A percentile compares a stretch with the other conserved stretches of the same genome.
phyloP scores from a whole-genome alignment of 371 early-diverging fungal genomes.

The Thermomucor indicae-seudaticae region DNA sequence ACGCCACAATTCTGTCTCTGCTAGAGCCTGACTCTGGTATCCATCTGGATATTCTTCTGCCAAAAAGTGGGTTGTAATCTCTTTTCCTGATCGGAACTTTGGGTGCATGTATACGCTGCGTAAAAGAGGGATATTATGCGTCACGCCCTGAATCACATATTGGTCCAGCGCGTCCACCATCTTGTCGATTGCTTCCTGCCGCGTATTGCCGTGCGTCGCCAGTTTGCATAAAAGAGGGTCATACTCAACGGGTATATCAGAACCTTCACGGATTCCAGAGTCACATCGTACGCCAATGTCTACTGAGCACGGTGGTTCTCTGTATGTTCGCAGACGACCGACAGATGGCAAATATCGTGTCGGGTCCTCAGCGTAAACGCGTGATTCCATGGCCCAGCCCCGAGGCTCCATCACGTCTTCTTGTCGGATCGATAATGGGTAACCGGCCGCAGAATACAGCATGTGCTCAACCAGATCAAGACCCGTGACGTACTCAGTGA shows the following conservation, averaged over 20 bases:
- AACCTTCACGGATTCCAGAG: constrained; percentile 64
- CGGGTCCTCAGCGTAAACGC: constrained; percentile 92
- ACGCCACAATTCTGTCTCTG: constrained; percentile 36
- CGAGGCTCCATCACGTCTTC: constrained; percentile 57
- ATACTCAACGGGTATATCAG: constrained; percentile 82
- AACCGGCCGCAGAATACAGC: constrained; percentile 76
- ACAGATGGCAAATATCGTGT: constrained; percentile 87
- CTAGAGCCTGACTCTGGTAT: constrained; percentile 72
- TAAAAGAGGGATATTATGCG: constrained; percentile 92
- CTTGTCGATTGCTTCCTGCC: constrained; percentile 68
- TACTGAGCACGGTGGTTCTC: constrained; percentile 19
- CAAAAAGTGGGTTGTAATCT: constrained; percentile 85
- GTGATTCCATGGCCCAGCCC: constrained; percentile 87
- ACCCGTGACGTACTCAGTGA: constrained; percentile 93
- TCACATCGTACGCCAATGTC: constrained; percentile 26
- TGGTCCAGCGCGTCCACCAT: constrained; percentile 86
- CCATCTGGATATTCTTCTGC: constrained; percentile 91
- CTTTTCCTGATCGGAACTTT: constrained; percentile 70
- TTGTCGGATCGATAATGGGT: constrained; percentile 52
- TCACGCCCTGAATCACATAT: constrained; percentile 92
- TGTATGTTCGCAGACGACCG: constrained; percentile 58
- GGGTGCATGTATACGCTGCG: constrained; percentile 82
- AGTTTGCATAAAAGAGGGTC: constrained; percentile 89
- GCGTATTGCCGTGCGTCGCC: constrained; percentile 76
- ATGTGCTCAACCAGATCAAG: constrained; percentile 92